Percentiles rank a stretch among this genome's conserved stretches.
phyloP scores from a whole-genome alignment of 2,329 filamentous ascomycete genomes.

The Aureobasidium sp. region DNA sequence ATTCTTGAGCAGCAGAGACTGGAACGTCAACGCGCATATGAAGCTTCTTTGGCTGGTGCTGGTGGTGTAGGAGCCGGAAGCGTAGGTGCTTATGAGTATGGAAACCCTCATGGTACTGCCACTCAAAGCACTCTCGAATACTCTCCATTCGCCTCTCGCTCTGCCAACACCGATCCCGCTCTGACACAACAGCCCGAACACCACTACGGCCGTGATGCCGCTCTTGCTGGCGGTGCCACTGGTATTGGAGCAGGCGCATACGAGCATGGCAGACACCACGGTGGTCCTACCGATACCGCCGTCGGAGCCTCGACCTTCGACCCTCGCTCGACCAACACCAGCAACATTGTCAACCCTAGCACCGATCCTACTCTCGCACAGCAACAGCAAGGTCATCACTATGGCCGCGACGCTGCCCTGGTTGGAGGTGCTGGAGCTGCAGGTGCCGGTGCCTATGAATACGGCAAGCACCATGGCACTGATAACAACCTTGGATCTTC shows the following conservation, averaged over 20 bases:
- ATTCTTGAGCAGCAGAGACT: slow-evolving; percentile 1
- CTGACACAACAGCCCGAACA: slow-evolving; percentile 16
- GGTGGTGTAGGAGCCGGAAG: slow-evolving; percentile 24
- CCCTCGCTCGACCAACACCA: slow-evolving; percentile 23
- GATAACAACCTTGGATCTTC: slow-evolving; percentile 18
- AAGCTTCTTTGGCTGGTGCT: slow-evolving; percentile 18
- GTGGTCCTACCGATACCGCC: not conserved
- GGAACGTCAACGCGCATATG: slow-evolving; percentile 15
- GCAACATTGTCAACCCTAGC: slow-evolving; percentile 20
- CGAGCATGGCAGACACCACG: slow-evolving; percentile 25
- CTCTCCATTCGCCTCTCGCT: slow-evolving; percentile 23
- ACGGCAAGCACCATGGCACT: not conserved
- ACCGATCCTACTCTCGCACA: slow-evolving; percentile 6
- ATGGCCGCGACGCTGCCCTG: slow-evolving; percentile 27
- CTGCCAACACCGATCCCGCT: slow-evolving; percentile 14
- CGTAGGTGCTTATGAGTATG: slow-evolving; percentile 26
- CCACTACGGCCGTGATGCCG: slow-evolving; percentile 27
- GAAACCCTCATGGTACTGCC: not conserved
- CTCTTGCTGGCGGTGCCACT: slow-evolving; percentile 24
- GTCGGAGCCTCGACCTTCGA: slow-evolving; percentile 22
- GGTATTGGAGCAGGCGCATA: slow-evolving; percentile 27
- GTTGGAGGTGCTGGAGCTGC: slow-evolving; percentile 27
- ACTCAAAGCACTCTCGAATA: slow-evolving; percentile 17
- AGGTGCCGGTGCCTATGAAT: slow-evolving; percentile 22
- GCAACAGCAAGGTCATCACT: slow-evolving; percentile 20